phyloP scores from a whole-genome alignment of 1,139 yeast species.

The Blastobotrys elegans region DNA sequence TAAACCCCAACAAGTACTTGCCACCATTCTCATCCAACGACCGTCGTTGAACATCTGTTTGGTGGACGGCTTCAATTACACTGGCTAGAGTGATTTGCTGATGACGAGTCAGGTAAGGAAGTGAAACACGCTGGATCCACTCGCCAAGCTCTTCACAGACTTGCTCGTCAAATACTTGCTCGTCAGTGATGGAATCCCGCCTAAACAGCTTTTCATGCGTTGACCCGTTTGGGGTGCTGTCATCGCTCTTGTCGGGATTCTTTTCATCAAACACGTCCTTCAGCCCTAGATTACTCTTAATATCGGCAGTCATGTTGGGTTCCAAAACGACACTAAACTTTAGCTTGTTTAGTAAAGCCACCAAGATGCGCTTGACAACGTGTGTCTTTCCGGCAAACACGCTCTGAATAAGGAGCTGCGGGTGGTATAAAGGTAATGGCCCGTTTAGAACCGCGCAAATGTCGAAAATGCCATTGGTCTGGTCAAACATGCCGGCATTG shows the following conservation, averaged over 20 bases:
- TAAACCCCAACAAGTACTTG: slow-evolving; percentile 66
- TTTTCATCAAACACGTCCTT: slow-evolving; percentile 12
- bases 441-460: slow-evolving; percentile 78
- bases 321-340: slow-evolving; percentile 42
- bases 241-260: neutral
- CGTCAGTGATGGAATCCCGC: slow-evolving; percentile 9
- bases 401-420: slow-evolving; percentile 78
- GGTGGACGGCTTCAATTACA: slow-evolving; percentile 58
- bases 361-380: slow-evolving; percentile 54
- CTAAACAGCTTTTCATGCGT: slow-evolving; percentile 8
- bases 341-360: slow-evolving; percentile 48
- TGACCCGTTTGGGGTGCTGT: slow-evolving; percentile 8
- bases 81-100: slow-evolving; percentile 81
- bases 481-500: slow-evolving; percentile 27
- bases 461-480: slow-evolving; percentile 46
- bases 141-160: slow-evolving; percentile 47
- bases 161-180: slow-evolving; percentile 6
- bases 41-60: slow-evolving; percentile 45
- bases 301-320: slow-evolving; percentile 25
- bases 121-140: slow-evolving; percentile 55
- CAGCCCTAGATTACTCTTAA: slow-evolving; percentile 24
- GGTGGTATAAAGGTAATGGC: slow-evolving; percentile 86
- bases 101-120: slow-evolving; percentile 83
- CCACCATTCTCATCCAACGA: slow-evolving; percentile 69
- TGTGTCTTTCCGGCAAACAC: slow-evolving; percentile 58